Base-by-base conservation (phyloP, 1,284 basidiomycete species). In the Ustilago bromivora region DNA sequence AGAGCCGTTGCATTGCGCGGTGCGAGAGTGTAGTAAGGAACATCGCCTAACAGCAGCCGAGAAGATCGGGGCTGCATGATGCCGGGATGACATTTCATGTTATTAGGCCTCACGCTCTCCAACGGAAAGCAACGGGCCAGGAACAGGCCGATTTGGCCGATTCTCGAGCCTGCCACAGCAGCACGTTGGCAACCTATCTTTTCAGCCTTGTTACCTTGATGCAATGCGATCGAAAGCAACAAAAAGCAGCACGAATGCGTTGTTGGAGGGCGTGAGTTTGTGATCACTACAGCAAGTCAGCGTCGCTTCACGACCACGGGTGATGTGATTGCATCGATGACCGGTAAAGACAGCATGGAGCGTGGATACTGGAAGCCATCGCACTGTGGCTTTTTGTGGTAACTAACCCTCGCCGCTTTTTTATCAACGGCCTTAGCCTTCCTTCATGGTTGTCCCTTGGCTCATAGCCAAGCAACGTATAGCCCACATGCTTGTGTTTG, bases 181-280 rank as follows among this genome's bases (percentile, higher is more conserved):
- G n/a, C 49, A 51, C 49, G 23, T 32, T 51, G 28, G n/a, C 47
- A 5, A 11, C n/a, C 13, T 19, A 17, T 19, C 47, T n/a, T 49
- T 19, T 12, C 47, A 49, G n/a, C 47, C 6, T 12, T 23, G 47
- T 23, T 51, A 51, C 9, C n/a, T 46, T 46, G n/a, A 19, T 51
- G 49, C 49, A 32, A 51, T 51, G 49, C 43, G 17, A 46, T 46
- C 43, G 43, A 46, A 15, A 46, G 43, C 43, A 46, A 46, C 43
- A 19, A 19, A 19, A 19, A n/a, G n/a, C 43, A 32, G 28, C 49
- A 32, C 12, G 31, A 13, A 32, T 40, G 15, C 38, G 43, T 41
- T 8, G 46, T 23, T 28, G 13, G n/a, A 49, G 31, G 31, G 49
- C 31, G 49, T 34, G 49, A 51, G 11, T 51, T 28, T 28, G 23